These are phyloP conservation scores for Lentinus brumalis DNA, from an alignment of 768 basidiomycete genomes.

Conservation along the genomic window DNA sequence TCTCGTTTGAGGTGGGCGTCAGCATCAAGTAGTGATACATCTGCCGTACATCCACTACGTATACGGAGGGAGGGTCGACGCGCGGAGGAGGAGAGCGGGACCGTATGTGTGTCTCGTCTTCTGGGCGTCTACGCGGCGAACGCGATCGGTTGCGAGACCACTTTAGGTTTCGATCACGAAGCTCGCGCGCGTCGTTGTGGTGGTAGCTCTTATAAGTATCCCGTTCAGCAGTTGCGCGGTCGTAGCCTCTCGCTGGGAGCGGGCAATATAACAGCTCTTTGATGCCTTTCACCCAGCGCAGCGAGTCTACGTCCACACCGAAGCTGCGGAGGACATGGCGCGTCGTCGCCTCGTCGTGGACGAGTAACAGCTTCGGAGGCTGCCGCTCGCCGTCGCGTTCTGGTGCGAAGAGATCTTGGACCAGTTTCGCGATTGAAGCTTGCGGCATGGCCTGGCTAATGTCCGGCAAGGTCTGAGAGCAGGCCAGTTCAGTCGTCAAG, in stretches of 20 bases:
- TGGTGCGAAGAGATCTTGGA: slow-evolving; percentile 24
- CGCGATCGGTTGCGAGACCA: slow-evolving; percentile 4
- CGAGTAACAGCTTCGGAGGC: slow-evolving; percentile 47
- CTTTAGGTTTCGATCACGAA: background rate
- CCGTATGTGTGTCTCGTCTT: background rate
- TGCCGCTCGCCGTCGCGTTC: slow-evolving; percentile 14
- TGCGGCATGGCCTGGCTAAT: slow-evolving; percentile 6
- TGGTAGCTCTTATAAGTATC: too few species aligned
- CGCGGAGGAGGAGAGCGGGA: slow-evolving; percentile 9
- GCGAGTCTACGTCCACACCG: slow-evolving; percentile 38
- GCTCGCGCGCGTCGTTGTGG: background rate
- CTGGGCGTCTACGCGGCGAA: slow-evolving; percentile 6
- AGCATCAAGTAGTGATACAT: slow-evolving; percentile 22
- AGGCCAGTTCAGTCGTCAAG: background rate
- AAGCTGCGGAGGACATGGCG: slow-evolving; percentile 41
- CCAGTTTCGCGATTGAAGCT: background rate
- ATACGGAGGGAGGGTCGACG: slow-evolving; percentile 5
- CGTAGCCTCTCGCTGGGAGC: background rate
- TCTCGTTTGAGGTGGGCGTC: background rate
- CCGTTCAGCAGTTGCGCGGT: background rate
- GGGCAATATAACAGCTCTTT: slow-evolving; percentile 31
- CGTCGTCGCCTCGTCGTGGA: slow-evolving; percentile 44
- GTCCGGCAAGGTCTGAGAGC: slow-evolving; percentile 7
- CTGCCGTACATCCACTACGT: slow-evolving; percentile 25
- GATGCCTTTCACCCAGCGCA: slow-evolving; percentile 45